phyloP scores from a whole-genome alignment of 768 basidiomycete genomes.

The Panaeolus cyanescens region DNA sequence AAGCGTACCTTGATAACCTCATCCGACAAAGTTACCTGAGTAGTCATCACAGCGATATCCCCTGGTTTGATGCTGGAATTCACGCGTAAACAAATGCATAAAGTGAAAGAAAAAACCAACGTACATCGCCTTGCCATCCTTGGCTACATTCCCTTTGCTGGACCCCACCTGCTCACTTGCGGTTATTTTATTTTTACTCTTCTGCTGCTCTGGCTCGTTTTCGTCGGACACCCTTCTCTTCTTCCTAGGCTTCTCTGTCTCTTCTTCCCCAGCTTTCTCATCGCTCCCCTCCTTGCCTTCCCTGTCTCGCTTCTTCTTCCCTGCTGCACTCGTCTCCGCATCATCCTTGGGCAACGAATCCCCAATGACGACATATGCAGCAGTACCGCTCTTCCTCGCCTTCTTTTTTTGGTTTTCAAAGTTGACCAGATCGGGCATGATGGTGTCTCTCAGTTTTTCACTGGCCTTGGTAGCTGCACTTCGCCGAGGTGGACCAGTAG shows the following conservation, averaged over 20 bases:
- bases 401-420: slow-evolving; percentile 65
- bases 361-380: slow-evolving; percentile 8
- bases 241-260: slow-evolving; percentile 7
- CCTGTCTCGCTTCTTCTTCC: slow-evolving; percentile 7
- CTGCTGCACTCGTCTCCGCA: slow-evolving; percentile 15
- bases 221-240: slow-evolving; percentile 10
- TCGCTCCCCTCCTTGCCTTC: slow-evolving; percentile 12
- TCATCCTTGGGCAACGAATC: slow-evolving; percentile 14
- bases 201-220: not conserved
- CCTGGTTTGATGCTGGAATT: slow-evolving; percentile 17
- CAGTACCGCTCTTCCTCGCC: slow-evolving; percentile 30
- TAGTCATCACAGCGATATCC: slow-evolving; percentile 62
- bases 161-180: slow-evolving; percentile 16
- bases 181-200: slow-evolving; percentile 9
- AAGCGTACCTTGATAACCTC: slow-evolving; percentile 54
- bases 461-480: slow-evolving; percentile 47
- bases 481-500: slow-evolving; percentile 26
- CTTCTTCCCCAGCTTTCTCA: slow-evolving; percentile 13
- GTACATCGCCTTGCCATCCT: slow-evolving; percentile 8
- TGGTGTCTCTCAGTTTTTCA: slow-evolving; percentile 56
- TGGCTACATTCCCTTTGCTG: slow-evolving; percentile 13
- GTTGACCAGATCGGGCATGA: slow-evolving; percentile 79
- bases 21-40: slow-evolving; percentile 60
- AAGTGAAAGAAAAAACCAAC: not conserved
- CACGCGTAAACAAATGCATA: not conserved